Evolutionary conservation across 371 early-diverging fungal species (phyloP).

Genomic region (Mucor piriformis): DNA sequence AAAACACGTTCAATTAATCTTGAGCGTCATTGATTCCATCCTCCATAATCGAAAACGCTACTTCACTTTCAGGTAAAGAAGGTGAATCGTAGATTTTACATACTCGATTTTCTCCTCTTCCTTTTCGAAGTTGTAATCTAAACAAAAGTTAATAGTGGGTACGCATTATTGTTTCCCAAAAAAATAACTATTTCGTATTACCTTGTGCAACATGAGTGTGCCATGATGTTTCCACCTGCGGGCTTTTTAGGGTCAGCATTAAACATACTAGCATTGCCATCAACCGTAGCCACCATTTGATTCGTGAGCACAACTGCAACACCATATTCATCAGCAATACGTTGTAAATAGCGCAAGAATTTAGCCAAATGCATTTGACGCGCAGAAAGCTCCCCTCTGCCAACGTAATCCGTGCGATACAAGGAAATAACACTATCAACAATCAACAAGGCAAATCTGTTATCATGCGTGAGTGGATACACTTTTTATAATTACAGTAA

Average conservation of each 20-base stretch:
- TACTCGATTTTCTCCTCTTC: slow-evolving; percentile 79
- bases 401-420: slow-evolving; percentile 98
- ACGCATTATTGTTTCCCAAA: too few relatives aligned
- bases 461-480: slow-evolving; percentile 51
- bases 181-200: not conserved
- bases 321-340: slow-evolving; percentile 92
- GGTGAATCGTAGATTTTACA: slow-evolving; percentile 94
- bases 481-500: too few relatives aligned
- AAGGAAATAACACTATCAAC: slow-evolving; percentile 98
- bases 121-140: slow-evolving; percentile 83
- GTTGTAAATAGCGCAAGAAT: slow-evolving; percentile 88
- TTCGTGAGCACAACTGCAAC: slow-evolving; percentile 89
- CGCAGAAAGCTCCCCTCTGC: slow-evolving; percentile 97
- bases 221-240: slow-evolving; percentile 98
- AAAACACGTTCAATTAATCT: slow-evolving; percentile 32
- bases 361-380: slow-evolving; percentile 97
- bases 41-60: slow-evolving; percentile 65
- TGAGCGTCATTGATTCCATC: slow-evolving; percentile 71
- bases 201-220: slow-evolving; percentile 81
- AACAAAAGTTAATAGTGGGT: too few relatives aligned
- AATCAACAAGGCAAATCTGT: slow-evolving; percentile 86
- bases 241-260: slow-evolving; percentile 96
- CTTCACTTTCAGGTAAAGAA: slow-evolving; percentile 81
- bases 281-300: slow-evolving; percentile 98
- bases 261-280: slow-evolving; percentile 91